Base-by-base conservation (phyloP, 1,139 yeast species). In the Candida sp. region DNA sequence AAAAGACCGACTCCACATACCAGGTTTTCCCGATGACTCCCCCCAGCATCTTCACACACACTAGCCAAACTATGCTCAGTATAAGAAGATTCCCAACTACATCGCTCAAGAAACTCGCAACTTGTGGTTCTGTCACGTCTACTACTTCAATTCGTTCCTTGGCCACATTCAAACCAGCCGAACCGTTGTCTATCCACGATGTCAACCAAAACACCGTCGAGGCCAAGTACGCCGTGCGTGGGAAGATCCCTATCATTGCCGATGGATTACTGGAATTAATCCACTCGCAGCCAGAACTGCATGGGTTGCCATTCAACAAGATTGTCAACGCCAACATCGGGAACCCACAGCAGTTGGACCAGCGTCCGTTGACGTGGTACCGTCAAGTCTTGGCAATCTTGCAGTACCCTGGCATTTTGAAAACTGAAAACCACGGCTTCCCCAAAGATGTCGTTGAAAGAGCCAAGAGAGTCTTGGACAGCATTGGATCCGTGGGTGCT, bases 151-250 rank as follows among this genome's bases (percentile, higher is more conserved):
- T 17, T 12, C 49, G 53, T 23, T 34, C 7, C 3, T 40, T 51
- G 12, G 49, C 55, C 12, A 51, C 57, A 27, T 66, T 65, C 44
- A 58, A 49, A n/a, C 67, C 70, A 2, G 68, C 69, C 23, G 51
- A 52, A 11, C 66, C 62, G 7, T 58, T 68, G 17, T 48, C 49
- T 26, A 58, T 63, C 28, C 50, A 54, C 23, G 92, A 89, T 57
- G 75, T 92, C 58, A 93, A 93, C 68, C 85, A 81, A 52, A 77
- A 81, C 54, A 91, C 96, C 9, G 76, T 92, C 49, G 84, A 85
- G 51, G 98, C 99, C 26, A 86, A 93, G 64, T 94, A 94, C 65
- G 99, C 99, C 2, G 99, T 94, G 28, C 81, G 99, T 63, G 99
- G 99, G 28, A 80, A 85, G 41, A 88, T 96, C 52, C 98, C 99